Evolutionary conservation across 2,329 filamentous ascomycete species (phyloP).

Genomic region (Chrysoporthe cubensis): DNA sequence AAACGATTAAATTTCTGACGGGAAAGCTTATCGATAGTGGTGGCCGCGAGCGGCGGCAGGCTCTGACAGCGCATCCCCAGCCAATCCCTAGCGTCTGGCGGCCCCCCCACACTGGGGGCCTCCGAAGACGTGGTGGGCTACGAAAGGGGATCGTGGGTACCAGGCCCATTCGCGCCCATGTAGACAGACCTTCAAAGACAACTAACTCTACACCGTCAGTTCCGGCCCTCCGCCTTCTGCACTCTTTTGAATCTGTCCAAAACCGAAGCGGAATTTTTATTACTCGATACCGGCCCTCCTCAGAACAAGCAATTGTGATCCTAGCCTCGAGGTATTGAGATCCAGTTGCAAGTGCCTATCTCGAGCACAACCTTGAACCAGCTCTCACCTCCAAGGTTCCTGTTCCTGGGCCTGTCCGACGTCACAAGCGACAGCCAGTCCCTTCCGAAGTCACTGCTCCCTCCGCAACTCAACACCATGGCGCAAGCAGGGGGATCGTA

Average conservation of each 20-base stretch:
- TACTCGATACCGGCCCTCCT: neutral
- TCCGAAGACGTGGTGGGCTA: conserved; percentile 9
- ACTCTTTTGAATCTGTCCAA: conserved; percentile 17
- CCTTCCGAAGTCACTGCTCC: conserved; percentile 26
- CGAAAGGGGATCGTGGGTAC: conserved; percentile 18
- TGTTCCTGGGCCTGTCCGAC: conserved; percentile 6
- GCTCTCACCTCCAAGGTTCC: neutral
- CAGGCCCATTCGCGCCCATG: conserved; percentile 9
- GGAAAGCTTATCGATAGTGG: conserved; percentile 25
- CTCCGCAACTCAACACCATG: conserved; percentile 60
- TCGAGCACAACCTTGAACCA: neutral
- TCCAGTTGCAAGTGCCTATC: neutral
- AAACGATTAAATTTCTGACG: conserved; percentile 28
- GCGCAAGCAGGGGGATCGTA: conserved; percentile 84
- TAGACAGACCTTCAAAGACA: conserved; percentile 17
- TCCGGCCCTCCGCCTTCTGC: neutral
- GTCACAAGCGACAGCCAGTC: conserved; percentile 1
- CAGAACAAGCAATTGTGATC: neutral
- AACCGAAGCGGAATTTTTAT: conserved; percentile 1
- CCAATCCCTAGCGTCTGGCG: conserved; percentile 23
- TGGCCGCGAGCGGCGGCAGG: conserved; percentile 6
- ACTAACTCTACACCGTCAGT: conserved; percentile 21
- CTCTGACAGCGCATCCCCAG: conserved; percentile 16
- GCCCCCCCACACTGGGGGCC: conserved; percentile 6
- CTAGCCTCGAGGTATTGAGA: neutral